Percentiles rank a stretch among this genome's conserved stretches.
Conservation (phyloP, 129 eudicot species). For the Erigeron canadensis region DNA sequence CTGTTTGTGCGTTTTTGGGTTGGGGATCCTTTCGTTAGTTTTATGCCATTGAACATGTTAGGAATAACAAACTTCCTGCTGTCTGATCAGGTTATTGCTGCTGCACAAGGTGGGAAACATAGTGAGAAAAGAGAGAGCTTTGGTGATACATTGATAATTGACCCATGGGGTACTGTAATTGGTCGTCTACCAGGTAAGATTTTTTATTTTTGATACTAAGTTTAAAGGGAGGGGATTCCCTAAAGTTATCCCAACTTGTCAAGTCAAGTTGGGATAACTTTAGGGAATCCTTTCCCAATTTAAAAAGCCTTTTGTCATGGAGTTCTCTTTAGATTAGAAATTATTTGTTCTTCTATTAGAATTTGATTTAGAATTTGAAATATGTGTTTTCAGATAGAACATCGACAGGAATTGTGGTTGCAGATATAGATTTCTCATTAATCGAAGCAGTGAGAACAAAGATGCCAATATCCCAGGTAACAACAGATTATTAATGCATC, state of each 20-base stretch:
- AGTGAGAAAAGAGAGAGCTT: conserved; percentile 80
- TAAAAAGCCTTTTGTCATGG: no score
- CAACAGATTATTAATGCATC: not conserved
- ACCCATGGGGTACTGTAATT: conserved; percentile 90
- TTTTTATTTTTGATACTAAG: not conserved
- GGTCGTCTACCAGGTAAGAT: conserved; percentile 78
- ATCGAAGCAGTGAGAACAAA: conserved; percentile 79
- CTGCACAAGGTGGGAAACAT: conserved; percentile 97
- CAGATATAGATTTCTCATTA: conserved; percentile 77
- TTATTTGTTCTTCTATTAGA: not conserved
- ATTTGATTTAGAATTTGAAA: conserved; percentile 6
- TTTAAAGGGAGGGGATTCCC: no score
- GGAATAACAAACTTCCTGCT: not conserved
- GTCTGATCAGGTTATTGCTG: conserved; percentile 82
- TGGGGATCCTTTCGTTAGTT: no score
- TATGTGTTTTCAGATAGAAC: conserved; percentile 47
- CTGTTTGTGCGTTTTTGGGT: no score
- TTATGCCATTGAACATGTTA: not conserved
- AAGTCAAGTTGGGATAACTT: no score
- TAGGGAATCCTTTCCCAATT: no score
- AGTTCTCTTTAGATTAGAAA: no score
- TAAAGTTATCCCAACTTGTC: no score
- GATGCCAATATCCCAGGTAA: conserved; percentile 83
- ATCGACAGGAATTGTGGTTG: conserved; percentile 85
- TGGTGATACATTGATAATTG: conserved; percentile 85